These are phyloP conservation scores for Pilaira anomala DNA, from an alignment of 192 early-diverging fungal species.

Conservation along the genomic window DNA sequence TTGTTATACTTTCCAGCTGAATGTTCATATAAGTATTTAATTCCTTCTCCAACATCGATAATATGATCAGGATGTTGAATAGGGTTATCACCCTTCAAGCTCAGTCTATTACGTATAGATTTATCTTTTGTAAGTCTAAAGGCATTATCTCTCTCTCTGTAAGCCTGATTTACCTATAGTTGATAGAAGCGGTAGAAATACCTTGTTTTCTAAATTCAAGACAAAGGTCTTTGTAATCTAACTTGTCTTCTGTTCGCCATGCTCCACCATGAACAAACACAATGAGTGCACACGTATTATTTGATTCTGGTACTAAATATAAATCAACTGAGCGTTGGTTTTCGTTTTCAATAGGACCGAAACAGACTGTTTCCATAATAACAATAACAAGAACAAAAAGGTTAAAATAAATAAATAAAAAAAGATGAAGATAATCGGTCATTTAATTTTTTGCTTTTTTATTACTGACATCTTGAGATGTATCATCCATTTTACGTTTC, in stretches of 20 bases:
- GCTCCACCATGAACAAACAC: conserved; percentile 86
- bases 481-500: not conserved
- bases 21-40: conserved; percentile 46
- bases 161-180: conserved; percentile 75
- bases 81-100: conserved; percentile 1
- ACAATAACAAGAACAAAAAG: not conserved
- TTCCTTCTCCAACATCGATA: conserved; percentile 55
- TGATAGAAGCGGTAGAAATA: conserved; percentile 65
- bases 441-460: not conserved
- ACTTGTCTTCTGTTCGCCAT: conserved; percentile 80
- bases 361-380: not conserved
- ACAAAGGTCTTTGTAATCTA: conserved; percentile 51
- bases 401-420: not conserved
- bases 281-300: conserved; percentile 44
- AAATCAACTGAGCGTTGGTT: conserved; percentile 55
- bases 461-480: not conserved
- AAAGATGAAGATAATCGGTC: not conserved
- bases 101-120: not conserved
- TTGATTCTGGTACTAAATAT: conserved; percentile 44
- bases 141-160: not conserved
- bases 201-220: conserved; percentile 43
- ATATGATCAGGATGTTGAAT: conserved; percentile 70
- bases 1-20: not conserved
- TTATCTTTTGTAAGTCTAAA: not conserved
- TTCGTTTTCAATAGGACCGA: not conserved